Evolutionary conservation across 2,329 filamentous ascomycete genomes (phyloP).

Genomic region (Colletotrichum viniferum): DNA sequence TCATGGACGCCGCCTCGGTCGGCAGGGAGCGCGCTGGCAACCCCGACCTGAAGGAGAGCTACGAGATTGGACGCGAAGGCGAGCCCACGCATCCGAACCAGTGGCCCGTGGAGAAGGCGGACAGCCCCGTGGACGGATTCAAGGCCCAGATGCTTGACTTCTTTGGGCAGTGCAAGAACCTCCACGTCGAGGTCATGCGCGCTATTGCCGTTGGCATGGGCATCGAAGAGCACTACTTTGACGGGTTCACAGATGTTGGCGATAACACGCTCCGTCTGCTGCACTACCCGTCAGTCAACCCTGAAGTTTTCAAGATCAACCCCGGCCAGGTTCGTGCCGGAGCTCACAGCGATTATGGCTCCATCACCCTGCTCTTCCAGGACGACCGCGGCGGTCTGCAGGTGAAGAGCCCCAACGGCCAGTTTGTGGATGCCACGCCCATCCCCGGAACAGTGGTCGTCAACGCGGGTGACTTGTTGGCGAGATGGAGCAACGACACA

Average conservation of each 20-base stretch:
- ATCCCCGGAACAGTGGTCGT: slow-evolving; percentile 83
- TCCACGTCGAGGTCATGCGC: slow-evolving; percentile 82
- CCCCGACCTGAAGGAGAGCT: slow-evolving; percentile 70
- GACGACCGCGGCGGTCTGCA: slow-evolving; percentile 61
- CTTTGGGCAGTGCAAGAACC: slow-evolving; percentile 71
- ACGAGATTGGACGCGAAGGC: slow-evolving; percentile 67
- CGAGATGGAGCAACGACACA: slow-evolving; percentile 87
- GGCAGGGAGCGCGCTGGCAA: slow-evolving; percentile 59
- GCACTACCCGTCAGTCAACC: slow-evolving; percentile 75
- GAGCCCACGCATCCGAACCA: slow-evolving; percentile 71
- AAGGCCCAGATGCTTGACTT: slow-evolving; percentile 76
- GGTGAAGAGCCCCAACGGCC: slow-evolving; percentile 72
- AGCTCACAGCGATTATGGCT: slow-evolving; percentile 73
- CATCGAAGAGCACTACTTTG: slow-evolving; percentile 75
- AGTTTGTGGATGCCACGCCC: slow-evolving; percentile 82
- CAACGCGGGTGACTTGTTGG: slow-evolving; percentile 86
- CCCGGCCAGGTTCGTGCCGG: slow-evolving; percentile 77
- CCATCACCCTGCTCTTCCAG: slow-evolving; percentile 67
- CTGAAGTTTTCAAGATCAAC: slow-evolving; percentile 68
- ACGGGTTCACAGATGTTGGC: slow-evolving; percentile 70
- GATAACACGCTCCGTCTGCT: slow-evolving; percentile 76
- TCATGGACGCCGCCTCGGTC: slow-evolving; percentile 60
- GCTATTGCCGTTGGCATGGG: slow-evolving; percentile 85
- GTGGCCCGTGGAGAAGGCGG: slow-evolving; percentile 68
- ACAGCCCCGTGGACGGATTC: slow-evolving; percentile 60